Evolutionary conservation across 2,329 filamentous ascomycete genomes (phyloP).

Genomic region (Beauveria pseudobassiana): DNA sequence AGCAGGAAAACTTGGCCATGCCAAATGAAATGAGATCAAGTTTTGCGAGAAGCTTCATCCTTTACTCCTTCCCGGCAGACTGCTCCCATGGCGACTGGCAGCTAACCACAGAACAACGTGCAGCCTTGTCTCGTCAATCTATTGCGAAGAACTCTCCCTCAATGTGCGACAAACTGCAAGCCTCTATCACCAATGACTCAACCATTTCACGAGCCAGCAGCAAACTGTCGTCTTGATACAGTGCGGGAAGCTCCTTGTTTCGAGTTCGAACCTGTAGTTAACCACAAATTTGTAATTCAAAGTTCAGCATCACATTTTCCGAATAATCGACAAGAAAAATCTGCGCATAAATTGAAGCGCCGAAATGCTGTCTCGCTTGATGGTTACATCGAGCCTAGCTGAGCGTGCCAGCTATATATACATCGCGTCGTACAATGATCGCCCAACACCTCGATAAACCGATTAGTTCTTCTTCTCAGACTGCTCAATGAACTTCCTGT

Average conservation of each 20-base stretch:
- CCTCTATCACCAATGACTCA: no score
- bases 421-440: conserved; percentile 24
- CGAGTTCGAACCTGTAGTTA: neutral
- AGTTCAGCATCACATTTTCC: neutral
- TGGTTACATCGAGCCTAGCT: neutral
- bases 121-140: neutral
- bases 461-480: conserved; percentile 34
- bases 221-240: no score
- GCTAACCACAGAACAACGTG: neutral
- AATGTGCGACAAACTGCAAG: neutral
- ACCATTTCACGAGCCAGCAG: neutral
- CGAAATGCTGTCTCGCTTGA: conserved; percentile 7
- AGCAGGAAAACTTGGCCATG: neutral
- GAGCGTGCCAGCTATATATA: conserved; percentile 19
- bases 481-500: conserved; percentile 34
- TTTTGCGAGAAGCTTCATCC: neutral
- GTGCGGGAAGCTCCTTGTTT: neutral
- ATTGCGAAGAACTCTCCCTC: neutral
- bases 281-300: neutral
- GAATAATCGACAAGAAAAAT: neutral
- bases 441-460: conserved; percentile 14
- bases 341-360: conserved; percentile 10
- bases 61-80: neutral
- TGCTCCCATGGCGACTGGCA: neutral
- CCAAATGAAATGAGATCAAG: neutral